Percentiles rank a stretch among this genome's conserved stretches.
These are phyloP conservation scores for Salvia splendens DNA, from an alignment of 257 asterid species.

Conservation along the genomic window DNA sequence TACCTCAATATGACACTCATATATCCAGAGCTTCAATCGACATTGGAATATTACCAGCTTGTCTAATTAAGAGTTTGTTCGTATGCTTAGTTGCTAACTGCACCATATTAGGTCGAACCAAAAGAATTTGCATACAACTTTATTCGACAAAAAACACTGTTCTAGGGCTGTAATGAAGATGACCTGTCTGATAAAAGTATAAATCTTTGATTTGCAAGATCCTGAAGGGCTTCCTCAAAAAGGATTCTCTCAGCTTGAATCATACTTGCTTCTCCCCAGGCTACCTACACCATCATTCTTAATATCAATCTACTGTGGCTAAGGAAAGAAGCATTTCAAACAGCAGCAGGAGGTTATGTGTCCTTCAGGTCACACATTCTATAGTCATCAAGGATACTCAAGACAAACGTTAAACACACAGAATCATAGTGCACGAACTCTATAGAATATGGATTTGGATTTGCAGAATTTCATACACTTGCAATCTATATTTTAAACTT, in stretches of 20 bases:
- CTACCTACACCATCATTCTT: conserved; percentile 67
- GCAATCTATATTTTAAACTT: conserved; percentile 6
- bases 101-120: conserved; percentile 13
- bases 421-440: neutral
- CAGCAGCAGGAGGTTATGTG: conserved; percentile 19
- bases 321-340: conserved; percentile 13
- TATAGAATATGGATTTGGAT: neutral
- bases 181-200: conserved; percentile 97
- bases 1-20: conserved; percentile 4
- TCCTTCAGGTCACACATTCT: conserved; percentile 17
- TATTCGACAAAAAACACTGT: conserved; percentile 2
- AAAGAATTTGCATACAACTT: conserved; percentile 21
- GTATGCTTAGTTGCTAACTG: neutral
- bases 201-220: conserved; percentile 93
- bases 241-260: conserved; percentile 93
- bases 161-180: conserved; percentile 18
- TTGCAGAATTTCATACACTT: conserved; percentile 11
- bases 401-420: conserved; percentile 4
- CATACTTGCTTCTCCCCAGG: conserved; percentile 98
- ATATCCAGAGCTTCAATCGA: neutral
- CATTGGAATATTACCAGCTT: neutral
- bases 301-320: conserved; percentile 38
- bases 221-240: conserved; percentile 75
- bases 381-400: conserved; percentile 4
- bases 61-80: neutral